These are phyloP conservation scores for Malania oleifera DNA, from an alignment of 164 flowering plant species.

Conservation along the genomic window DNA sequence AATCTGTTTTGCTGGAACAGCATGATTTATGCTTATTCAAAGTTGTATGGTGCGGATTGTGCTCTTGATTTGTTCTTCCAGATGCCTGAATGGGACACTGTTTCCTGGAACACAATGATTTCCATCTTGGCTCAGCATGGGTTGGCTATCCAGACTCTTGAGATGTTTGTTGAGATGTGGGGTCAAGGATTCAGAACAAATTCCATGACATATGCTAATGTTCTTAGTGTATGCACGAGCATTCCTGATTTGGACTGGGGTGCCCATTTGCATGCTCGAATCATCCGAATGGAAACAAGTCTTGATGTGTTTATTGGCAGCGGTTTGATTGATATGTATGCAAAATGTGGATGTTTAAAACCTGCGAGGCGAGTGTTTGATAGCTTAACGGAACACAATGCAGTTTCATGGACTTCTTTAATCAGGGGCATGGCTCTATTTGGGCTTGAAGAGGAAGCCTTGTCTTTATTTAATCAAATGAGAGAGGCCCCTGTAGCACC, in stretches of 20 bases:
- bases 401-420: conserved; percentile 52
- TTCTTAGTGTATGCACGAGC: conserved; percentile 46
- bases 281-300: conserved; percentile 29
- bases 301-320: conserved; percentile 41
- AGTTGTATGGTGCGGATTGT: conserved; percentile 20
- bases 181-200: conserved; percentile 35
- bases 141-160: conserved; percentile 24
- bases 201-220: conserved; percentile 48
- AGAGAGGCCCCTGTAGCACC: conserved; percentile 24
- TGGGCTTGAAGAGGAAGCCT: conserved; percentile 42
- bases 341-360: conserved; percentile 41
- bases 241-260: conserved; percentile 48
- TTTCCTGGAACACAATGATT: conserved; percentile 53
- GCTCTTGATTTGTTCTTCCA: conserved; percentile 29
- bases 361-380: conserved; percentile 37
- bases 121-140: conserved; percentile 47
- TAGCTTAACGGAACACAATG: conserved; percentile 26
- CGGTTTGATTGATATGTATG: conserved; percentile 54
- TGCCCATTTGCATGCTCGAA: conserved; percentile 47
- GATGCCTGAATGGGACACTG: conserved; percentile 41
- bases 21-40: conserved; percentile 45
- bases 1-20: conserved; percentile 50
- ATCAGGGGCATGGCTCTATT: conserved; percentile 38
- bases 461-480: conserved; percentile 38
- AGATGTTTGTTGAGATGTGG: conserved; percentile 44